A percentile compares a stretch with the other conserved stretches of the same genome.
These are phyloP conservation scores for Botrytis hyacinthi DNA, from an alignment of 2,329 filamentous ascomycete genomes.

Conservation along the genomic window DNA sequence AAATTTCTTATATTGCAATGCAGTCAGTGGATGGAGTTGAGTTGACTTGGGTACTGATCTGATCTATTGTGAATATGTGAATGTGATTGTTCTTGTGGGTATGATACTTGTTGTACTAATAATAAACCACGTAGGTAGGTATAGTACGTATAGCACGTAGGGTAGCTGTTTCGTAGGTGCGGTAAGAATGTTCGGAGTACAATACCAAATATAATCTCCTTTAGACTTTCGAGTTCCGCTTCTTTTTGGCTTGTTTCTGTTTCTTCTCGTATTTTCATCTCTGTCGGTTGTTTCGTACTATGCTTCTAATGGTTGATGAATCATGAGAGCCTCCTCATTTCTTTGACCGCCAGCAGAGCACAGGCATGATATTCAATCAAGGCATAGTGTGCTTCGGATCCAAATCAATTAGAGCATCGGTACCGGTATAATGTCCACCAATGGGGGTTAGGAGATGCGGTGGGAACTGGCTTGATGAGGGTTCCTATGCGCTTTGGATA, in stretches of 20 bases:
- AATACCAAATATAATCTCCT: background rate
- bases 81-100: background rate
- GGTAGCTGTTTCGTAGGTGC: background rate
- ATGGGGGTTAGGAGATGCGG: constrained; percentile 5
- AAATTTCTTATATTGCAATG: constrained; percentile 5
- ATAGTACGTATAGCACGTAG: background rate
- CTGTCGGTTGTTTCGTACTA: constrained; percentile 18
- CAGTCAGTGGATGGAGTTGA: background rate
- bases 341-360: constrained; percentile 22
- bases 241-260: constrained; percentile 8
- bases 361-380: constrained; percentile 15
- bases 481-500: constrained; percentile 10
- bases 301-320: constrained; percentile 14
- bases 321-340: constrained; percentile 17
- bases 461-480: constrained; percentile 12
- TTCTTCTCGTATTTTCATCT: constrained; percentile 17
- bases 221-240: constrained; percentile 8
- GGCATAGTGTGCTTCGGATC: constrained; percentile 19
- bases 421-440: constrained; percentile 17
- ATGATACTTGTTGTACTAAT: background rate
- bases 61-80: background rate
- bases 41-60: background rate
- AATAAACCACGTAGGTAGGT: background rate
- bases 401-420: constrained; percentile 6
- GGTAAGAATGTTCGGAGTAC: background rate